Evolutionary conservation across 805 yeast species (phyloP).

Genomic region (Myxozyma monticola): DNA sequence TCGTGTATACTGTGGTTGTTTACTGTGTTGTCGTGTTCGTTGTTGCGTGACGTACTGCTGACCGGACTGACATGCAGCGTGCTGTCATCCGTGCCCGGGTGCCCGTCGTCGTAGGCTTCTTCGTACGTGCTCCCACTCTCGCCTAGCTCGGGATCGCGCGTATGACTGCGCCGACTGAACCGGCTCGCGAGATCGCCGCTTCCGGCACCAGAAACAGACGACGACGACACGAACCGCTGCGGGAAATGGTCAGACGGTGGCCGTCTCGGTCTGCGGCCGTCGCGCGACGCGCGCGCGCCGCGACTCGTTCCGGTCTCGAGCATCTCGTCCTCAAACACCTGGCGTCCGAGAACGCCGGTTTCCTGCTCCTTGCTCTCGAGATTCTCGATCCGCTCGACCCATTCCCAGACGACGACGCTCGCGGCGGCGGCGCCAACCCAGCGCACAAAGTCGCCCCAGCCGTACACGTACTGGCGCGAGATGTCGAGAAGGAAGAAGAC

Average conservation of each 20-base stretch:
- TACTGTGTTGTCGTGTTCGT: neutral
- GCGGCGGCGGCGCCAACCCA: slow-evolving; percentile 52
- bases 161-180: too few relatives aligned
- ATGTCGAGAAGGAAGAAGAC: slow-evolving; percentile 43
- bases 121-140: neutral
- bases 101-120: neutral
- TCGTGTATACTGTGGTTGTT: too few relatives aligned
- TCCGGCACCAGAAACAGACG: neutral
- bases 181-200: too few relatives aligned
- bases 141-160: too few relatives aligned
- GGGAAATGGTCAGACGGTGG: neutral
- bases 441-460: slow-evolving; percentile 51
- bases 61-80: neutral
- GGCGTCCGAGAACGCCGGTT: slow-evolving; percentile 62
- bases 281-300: slow-evolving; percentile 21
- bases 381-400: slow-evolving; percentile 57
- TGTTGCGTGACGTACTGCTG: neutral
- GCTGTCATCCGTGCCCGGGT: neutral
- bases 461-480: slow-evolving; percentile 45
- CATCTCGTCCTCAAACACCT: slow-evolving; percentile 50
- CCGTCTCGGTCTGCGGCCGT: slow-evolving; percentile 8
- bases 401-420: slow-evolving; percentile 62
- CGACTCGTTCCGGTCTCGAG: slow-evolving; percentile 31
- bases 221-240: too few relatives aligned
- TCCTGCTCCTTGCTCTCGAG: slow-evolving; percentile 53